Base-by-base conservation (phyloP, 495 filamentous ascomycete genomes). In the Chaetomium tenue region DNA sequence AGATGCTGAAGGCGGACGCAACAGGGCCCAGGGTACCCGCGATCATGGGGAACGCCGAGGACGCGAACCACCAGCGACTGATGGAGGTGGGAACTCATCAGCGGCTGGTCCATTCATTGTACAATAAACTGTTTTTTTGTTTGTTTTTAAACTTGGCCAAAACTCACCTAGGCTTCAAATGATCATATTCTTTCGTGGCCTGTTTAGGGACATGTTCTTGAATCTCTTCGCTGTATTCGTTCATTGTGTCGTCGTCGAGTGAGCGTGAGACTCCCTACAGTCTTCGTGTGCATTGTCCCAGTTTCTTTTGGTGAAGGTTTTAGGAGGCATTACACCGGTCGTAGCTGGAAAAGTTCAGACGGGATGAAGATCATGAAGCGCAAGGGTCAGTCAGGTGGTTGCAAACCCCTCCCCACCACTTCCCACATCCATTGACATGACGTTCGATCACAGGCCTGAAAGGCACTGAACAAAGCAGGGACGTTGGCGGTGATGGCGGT, bases 21-120 rank as follows among this genome's bases (percentile, higher is more conserved):
- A 94, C 89, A 5, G 92, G 92, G 0, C 92, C 92, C 60, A 96
- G 87, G 0, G 91, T 93, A 48, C 89, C 91, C 53, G 91, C 90
- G 33, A 92, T 79, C 68, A 95, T 82, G 33, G 92, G 92, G 66
- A 91, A 91, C 12, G 86, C 89, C 0, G 91, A 90, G 23, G 87
- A 89, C 11, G 90, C 89, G 67, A 93, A 88, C 91, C 92, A 96
- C 91, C 91, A 96, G 47, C 87, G 86, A 63, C 87, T 83, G 23
- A 51, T 46, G 33, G n/a, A n/a, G 40, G 44, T 46, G 37, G 52
- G 2, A 23, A 58, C 7, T 25, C 59, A 48, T 40, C 28, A 37
- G 42, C 15, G 37, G 3, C 30, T 18, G 5, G 9, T 9, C 1
- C 9, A 37, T 37, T 9, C 9, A 37, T 37, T 37, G 33, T 11